Base-by-base conservation (phyloP, 495 filamentous ascomycete species). In the Penicillium soppii region DNA sequence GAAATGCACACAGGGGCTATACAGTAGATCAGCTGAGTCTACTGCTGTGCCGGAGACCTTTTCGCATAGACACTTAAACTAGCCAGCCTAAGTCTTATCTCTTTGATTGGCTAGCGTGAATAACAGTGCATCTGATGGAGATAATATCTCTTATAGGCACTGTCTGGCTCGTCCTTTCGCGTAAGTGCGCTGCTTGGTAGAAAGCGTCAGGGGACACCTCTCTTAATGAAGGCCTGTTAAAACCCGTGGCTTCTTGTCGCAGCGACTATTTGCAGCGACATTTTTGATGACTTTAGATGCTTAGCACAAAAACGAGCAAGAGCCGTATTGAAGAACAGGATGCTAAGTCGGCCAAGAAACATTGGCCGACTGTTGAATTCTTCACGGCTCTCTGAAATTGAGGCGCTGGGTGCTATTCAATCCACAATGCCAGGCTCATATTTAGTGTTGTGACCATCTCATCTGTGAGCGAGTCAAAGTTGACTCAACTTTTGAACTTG, bases 311-410 rank as follows among this genome's bases (percentile, higher is more conserved):
- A 16, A 44, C 10, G 10, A 44, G 25, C 6, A 30, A 44, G 42
- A 44, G 0, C 21, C 6, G 26, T 44, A 25, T 32, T 44, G 17
- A 44, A 10, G 5, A 30, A 44, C 8, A 30, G 26, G 17, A 44
- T 41, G 42, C 26, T 44, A 16, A 30, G 42, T 30, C 17, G 26
- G 42, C n/a, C 15, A 44, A 44, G 42, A 44, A 44, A 44, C 42
- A 16, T 30, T 32, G 26, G 17, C 42, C 30, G 4, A n/a, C 20
- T 29, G 26, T 26, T 25, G 22, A 42, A 26, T 17, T 12, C 12
- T 41, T 41, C 39, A 41, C 19, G 38, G 20, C 10, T 7, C 38
- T 25, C 38, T 41, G 1, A 41, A 41, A 25, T 41, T 41, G 38
- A 41, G 38, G 3, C 13, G 2, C 6, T 23, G 41, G 25, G 16